Percentiles rank a stretch among this genome's conserved stretches.
Conservation (phyloP, 371 early-diverging fungal species). For the Aphelidium insulamus region DNA sequence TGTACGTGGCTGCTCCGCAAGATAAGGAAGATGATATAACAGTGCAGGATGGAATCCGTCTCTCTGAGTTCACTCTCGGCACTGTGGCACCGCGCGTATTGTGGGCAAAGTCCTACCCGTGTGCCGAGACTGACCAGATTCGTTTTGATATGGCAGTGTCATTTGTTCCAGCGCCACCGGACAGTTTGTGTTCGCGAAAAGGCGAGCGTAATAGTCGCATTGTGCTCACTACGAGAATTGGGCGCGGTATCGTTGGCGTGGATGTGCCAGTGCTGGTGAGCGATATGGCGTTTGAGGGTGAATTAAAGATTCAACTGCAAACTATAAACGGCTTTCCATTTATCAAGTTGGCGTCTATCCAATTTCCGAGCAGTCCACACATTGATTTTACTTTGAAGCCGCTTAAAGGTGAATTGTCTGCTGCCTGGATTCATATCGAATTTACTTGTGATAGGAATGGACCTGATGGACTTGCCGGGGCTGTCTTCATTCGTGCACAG, state of each 20-base stretch:
- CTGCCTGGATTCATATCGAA: too few relatives aligned
- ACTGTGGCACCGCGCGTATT: slow-evolving; percentile 82
- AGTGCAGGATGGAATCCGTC: slow-evolving; percentile 65
- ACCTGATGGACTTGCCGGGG: too few relatives aligned
- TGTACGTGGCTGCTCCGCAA: too few relatives aligned
- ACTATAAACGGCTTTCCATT: slow-evolving; percentile 69
- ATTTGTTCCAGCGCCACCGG: not conserved
- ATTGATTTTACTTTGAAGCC: slow-evolving; percentile 90
- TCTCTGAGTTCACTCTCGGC: slow-evolving; percentile 90
- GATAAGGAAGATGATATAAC: too few relatives aligned
- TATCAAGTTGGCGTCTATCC: slow-evolving; percentile 58
- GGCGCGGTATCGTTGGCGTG: slow-evolving; percentile 65
- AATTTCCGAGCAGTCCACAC: slow-evolving; percentile 66
- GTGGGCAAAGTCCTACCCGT: slow-evolving; percentile 46
- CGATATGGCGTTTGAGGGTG: slow-evolving; percentile 71
- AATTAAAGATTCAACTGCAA: slow-evolving; percentile 51
- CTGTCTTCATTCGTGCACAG: too few relatives aligned
- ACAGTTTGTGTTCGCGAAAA: slow-evolving; percentile 60
- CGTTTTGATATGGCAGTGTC: slow-evolving; percentile 6
- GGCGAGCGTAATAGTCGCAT: slow-evolving; percentile 78
- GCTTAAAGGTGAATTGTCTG: slow-evolving; percentile 59
- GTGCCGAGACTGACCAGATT: slow-evolving; percentile 40
- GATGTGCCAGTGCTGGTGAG: slow-evolving; percentile 79
- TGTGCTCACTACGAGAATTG: slow-evolving; percentile 69
- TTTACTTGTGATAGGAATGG: too few relatives aligned